Evolutionary conservation across 768 basidiomycete genomes (phyloP), one percentile per base, ranked within the genome.

Genomic region (Tylopilus felleus): DNA sequence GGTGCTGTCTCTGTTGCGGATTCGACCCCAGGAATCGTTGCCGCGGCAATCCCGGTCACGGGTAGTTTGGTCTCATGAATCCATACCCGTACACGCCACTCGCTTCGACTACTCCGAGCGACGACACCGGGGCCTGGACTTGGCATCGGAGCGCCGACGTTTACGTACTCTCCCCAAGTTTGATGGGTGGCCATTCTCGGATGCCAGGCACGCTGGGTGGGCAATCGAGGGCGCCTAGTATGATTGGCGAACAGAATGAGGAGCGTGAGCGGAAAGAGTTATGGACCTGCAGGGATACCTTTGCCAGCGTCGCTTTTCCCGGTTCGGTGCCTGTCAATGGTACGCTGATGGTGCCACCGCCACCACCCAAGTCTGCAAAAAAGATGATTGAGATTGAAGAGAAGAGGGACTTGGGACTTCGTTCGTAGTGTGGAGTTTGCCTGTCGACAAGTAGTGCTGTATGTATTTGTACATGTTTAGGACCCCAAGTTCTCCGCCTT

Each of bases 1-100:
- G 82, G 84, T 55, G 84, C 82, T 12, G 85, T 88, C 47, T 78
- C 76, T 4, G 80, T 76, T 36, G 69, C 69, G 1, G 72, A 84
- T 33, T 81, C 80, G 21, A 71, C 76, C 9, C 79, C 79, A 9
- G 77, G 77, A 1, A 70, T 87, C 47, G 84, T 88, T 41, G 82
- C 85, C 3, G 84, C 87, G 6, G 35, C 35, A 16, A 36, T 78
- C 0, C 74, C 77, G 0, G 59, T 57, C 8, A 60, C 72, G 1
- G 64, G 66, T 6, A 61, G 66, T 68, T 73, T 38, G 61, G 60
- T 0, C 52, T 58, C 13, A 8, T 29, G 55, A 69, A 65, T 50
- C 64, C 70, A 14, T 70, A 66, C 47, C 61, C 69, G 0, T 64
- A 66, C 23, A 65, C 73, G 8, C 73, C 75, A 1, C 70, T 57